phyloP scores from a whole-genome alignment of 768 basidiomycete species.

The Tremella yokohamensis region DNA sequence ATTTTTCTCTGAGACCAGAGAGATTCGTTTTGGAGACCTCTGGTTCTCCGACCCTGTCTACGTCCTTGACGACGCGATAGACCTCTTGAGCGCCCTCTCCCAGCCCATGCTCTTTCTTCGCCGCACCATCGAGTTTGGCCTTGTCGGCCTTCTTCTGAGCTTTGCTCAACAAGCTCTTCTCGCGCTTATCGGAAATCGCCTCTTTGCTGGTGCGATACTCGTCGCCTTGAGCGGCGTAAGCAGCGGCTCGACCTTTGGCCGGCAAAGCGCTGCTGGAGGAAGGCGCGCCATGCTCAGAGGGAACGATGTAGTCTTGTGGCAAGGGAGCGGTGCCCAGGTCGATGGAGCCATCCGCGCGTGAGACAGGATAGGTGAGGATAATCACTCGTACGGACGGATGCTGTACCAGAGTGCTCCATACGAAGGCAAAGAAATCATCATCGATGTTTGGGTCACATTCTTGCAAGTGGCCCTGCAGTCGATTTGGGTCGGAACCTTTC shows the following conservation, averaged over 20 bases:
- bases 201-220: conserved; percentile 29
- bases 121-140: neutral
- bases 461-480: conserved; percentile 26
- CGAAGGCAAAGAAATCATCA: conserved; percentile 34
- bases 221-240: conserved; percentile 31
- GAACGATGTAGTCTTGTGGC: conserved; percentile 23
- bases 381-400: conserved; percentile 33
- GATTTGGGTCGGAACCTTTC: conserved; percentile 31
- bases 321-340: conserved; percentile 31
- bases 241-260: conserved; percentile 31
- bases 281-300: conserved; percentile 7
- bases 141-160: conserved; percentile 7
- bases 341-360: conserved; percentile 18
- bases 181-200: conserved; percentile 19
- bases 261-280: conserved; percentile 13
- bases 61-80: conserved; percentile 4
- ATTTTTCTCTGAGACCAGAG: conserved; percentile 21
- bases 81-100: neutral
- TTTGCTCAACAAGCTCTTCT: conserved; percentile 5
- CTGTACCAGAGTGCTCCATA: conserved; percentile 26
- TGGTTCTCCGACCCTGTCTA: conserved; percentile 15
- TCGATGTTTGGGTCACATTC: conserved; percentile 29
- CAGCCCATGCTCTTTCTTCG: neutral
- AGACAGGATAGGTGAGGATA: conserved; percentile 32
- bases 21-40: conserved; percentile 19